phyloP scores from a whole-genome alignment of 257 asterid genomes.

The Solanum peruvianum region DNA sequence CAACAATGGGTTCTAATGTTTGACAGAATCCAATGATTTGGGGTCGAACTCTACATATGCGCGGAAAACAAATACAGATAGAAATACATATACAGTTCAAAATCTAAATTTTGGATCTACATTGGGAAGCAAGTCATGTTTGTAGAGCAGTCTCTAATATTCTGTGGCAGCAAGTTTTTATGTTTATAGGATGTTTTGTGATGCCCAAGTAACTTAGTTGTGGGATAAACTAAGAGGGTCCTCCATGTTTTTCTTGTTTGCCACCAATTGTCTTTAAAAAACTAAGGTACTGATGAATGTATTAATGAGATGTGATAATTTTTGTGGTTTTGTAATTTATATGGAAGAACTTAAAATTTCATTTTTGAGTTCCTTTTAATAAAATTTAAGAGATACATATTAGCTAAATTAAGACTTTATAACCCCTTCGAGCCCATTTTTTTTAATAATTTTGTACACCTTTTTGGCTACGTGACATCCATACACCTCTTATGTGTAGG shows the following conservation, averaged over 20 bases:
- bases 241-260: background rate
- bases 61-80: background rate
- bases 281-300: background rate
- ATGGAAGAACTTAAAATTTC: background rate
- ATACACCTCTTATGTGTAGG: background rate
- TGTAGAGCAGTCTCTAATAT: background rate
- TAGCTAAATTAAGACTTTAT: no score
- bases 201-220: background rate
- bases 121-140: background rate
- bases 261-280: background rate
- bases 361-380: background rate
- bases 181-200: background rate
- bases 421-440: accelerated
- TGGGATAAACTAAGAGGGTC: background rate
- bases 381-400: no score
- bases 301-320: background rate
- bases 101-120: background rate
- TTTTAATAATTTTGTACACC: no score
- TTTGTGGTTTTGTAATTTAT: background rate
- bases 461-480: background rate
- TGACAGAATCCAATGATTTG: background rate
- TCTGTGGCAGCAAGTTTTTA: background rate
- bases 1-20: background rate
- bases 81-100: background rate
- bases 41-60: background rate